A percentile compares a stretch with the other conserved stretches of the same genome.
Conservation (phyloP, 1,284 basidiomycete genomes). For the Moniliophthora roreri region DNA sequence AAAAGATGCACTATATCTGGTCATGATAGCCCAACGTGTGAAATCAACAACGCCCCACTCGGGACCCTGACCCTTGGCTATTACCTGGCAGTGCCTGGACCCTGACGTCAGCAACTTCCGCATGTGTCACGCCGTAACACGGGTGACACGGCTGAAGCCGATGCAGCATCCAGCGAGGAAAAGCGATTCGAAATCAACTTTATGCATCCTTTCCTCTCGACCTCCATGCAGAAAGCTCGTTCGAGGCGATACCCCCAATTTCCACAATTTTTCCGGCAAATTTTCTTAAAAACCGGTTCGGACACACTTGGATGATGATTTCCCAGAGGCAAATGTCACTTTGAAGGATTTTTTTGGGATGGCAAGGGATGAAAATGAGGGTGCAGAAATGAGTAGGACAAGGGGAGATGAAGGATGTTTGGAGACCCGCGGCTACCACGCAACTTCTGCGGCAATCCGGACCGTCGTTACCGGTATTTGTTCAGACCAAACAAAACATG, state of each 20-base stretch:
- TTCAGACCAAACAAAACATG: slow-evolving; percentile 2
- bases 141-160: slow-evolving; percentile 1
- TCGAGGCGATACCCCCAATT: not conserved
- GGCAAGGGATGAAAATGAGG: not conserved
- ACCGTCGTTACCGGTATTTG: too few relatives aligned
- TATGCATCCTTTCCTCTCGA: not conserved
- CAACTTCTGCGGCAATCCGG: not conserved
- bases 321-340: too few relatives aligned
- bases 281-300: not conserved
- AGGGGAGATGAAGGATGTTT: not conserved
- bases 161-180: not conserved
- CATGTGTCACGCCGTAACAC: not conserved
- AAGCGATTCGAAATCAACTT: not conserved
- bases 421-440: not conserved
- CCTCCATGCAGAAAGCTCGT: not conserved
- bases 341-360: not conserved
- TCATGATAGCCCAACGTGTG: too few relatives aligned
- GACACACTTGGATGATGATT: not conserved
- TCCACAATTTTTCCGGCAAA: not conserved
- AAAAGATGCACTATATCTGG: too few relatives aligned
- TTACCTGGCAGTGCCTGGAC: too few relatives aligned
- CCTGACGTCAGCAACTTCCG: too few relatives aligned
- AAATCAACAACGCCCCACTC: too few relatives aligned
- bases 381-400: not conserved
- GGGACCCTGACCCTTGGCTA: too few relatives aligned